Evolutionary conservation across 208 protist species (phyloP).

Genomic region (Crithidia brevicula): DNA sequence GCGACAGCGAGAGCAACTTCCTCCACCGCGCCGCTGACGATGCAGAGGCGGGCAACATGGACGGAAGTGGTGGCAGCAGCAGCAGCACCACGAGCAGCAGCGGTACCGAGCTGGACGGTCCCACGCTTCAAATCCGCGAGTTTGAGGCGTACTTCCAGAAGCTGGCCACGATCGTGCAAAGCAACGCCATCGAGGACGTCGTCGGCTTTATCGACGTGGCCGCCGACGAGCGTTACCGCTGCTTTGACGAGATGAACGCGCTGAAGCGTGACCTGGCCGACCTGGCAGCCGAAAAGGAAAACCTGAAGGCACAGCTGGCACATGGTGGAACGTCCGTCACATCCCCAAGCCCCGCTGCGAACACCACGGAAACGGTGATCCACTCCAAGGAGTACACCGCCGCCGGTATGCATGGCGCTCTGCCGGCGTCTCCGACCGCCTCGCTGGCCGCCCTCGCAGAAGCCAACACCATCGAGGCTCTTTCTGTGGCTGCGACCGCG

Average conservation of each 20-base stretch:
- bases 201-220: conserved; percentile 55
- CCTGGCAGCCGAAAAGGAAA: conserved; percentile 34
- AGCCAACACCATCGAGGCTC: conserved; percentile 12
- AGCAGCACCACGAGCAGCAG: background rate
- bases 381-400: background rate
- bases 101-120: background rate
- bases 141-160: conserved; percentile 56
- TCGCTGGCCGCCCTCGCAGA: conserved; percentile 13
- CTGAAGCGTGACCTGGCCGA: conserved; percentile 47
- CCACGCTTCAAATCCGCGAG: conserved; percentile 17
- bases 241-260: conserved; percentile 55
- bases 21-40: background rate
- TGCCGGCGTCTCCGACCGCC: conserved; percentile 5
- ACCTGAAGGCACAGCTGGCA: conserved; percentile 24
- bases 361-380: background rate
- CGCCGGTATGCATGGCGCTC: background rate
- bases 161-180: conserved; percentile 56
- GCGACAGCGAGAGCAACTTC: conserved; percentile 5
- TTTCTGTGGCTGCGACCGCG: background rate
- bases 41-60: background rate
- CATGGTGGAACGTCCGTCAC: background rate
- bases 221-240: conserved; percentile 55
- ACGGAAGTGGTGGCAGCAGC: background rate
- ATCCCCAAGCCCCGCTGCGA: background rate
- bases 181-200: conserved; percentile 51